phyloP scores from a whole-genome alignment of 768 basidiomycete genomes.

The Fibroporia radiculosa region DNA sequence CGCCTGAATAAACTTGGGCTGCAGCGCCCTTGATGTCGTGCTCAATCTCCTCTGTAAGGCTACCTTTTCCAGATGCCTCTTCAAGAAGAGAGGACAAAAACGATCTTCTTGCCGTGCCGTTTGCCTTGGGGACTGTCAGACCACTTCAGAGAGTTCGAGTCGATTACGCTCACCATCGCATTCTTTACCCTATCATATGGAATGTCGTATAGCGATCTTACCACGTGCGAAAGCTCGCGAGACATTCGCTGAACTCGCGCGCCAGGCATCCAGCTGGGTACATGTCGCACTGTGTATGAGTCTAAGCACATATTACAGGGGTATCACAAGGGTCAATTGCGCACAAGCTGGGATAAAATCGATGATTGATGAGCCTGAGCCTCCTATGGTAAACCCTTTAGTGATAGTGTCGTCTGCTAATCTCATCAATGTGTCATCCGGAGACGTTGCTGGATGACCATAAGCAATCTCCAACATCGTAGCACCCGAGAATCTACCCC shows the following conservation, averaged over 20 bases:
- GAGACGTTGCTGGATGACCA: slow-evolving; percentile 23
- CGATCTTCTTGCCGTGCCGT: slow-evolving; percentile 11
- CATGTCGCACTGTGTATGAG: slow-evolving; percentile 11
- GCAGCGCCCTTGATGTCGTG: slow-evolving; percentile 16
- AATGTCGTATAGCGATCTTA: slow-evolving; percentile 5
- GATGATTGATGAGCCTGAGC: slow-evolving; percentile 23
- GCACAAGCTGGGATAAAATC: slow-evolving; percentile 26
- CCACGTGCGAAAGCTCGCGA: slow-evolving; percentile 6
- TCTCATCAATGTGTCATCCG: slow-evolving; percentile 22
- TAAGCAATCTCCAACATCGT: slow-evolving; percentile 27
- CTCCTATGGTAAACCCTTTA: slow-evolving; percentile 13
- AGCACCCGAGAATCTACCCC: slow-evolving; percentile 24
- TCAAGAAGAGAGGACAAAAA: slow-evolving; percentile 14
- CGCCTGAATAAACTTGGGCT: slow-evolving; percentile 15
- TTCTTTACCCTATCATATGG: slow-evolving; percentile 14
- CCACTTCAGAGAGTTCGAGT: too few relatives aligned
- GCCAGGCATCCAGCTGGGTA: slow-evolving; percentile 18
- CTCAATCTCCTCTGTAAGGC: slow-evolving; percentile 7
- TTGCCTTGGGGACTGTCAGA: too few relatives aligned
- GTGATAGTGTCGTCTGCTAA: slow-evolving; percentile 20
- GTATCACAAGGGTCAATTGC: slow-evolving; percentile 1
- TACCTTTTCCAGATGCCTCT: slow-evolving; percentile 3
- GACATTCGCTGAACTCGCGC: slow-evolving; percentile 15
- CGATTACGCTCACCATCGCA: slow-evolving; percentile 12
- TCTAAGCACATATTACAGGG: not conserved